Evolutionary conservation across 75 land plant species (phyloP).

Genomic region (Selaginella tamariscina): DNA sequence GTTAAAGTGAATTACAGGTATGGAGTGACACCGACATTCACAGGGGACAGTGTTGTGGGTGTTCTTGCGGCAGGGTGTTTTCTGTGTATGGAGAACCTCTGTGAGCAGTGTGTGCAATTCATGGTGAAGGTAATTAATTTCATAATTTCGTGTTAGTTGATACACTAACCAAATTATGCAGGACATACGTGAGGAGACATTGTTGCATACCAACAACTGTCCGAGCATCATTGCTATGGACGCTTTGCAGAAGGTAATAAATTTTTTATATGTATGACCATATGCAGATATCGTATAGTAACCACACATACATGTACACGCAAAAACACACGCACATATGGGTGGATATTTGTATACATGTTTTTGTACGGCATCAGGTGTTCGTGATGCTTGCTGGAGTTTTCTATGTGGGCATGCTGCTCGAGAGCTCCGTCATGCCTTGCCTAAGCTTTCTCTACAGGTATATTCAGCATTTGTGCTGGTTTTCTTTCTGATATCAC

Average conservation of each 20-base stretch:
- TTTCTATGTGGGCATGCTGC: constrained; percentile 30
- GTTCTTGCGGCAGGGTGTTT: constrained; percentile 31
- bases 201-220: constrained; percentile 23
- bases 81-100: constrained; percentile 26
- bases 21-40: constrained; percentile 18
- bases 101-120: constrained; percentile 25
- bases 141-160: no score
- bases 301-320: no score
- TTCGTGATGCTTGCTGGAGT: constrained; percentile 31
- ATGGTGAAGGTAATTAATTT: constrained; percentile 18
- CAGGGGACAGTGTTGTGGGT: constrained; percentile 15
- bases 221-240: constrained; percentile 33
- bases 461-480: no score
- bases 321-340: no score
- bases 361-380: no score
- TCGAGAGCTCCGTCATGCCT: constrained; percentile 24
- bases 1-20: no score
- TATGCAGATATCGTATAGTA: no score
- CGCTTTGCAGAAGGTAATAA: constrained; percentile 19
- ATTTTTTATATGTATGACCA: no score
- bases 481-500: no score
- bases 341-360: no score
- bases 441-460: constrained; percentile 33
- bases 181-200: constrained; percentile 25
- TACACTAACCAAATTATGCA: no score